phyloP scores from a whole-genome alignment of 352 stramenopile genomes.

The Phytophthora kernoviae region DNA sequence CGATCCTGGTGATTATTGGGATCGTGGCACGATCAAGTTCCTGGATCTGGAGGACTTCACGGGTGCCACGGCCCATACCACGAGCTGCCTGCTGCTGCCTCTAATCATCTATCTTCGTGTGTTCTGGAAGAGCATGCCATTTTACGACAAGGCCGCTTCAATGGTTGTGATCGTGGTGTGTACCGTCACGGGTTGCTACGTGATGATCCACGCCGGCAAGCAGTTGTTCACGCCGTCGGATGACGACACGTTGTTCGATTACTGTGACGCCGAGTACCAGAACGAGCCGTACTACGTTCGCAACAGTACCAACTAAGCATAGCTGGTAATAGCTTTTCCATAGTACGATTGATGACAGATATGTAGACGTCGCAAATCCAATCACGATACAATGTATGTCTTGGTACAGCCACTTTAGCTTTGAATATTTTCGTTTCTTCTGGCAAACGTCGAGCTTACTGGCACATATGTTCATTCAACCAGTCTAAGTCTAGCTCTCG shows the following conservation, averaged over 20 bases:
- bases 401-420: neutral
- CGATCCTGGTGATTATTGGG: slow-evolving; percentile 34
- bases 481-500: slow-evolving; percentile 9
- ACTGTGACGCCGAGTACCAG: slow-evolving; percentile 17
- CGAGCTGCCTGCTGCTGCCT: slow-evolving; percentile 41
- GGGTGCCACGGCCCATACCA: slow-evolving; percentile 40
- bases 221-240: slow-evolving; percentile 13
- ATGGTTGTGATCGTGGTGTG: slow-evolving; percentile 28
- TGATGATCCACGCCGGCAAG: slow-evolving; percentile 22
- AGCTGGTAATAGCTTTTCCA: neutral
- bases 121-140: slow-evolving; percentile 27
- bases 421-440: neutral
- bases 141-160: slow-evolving; percentile 31
- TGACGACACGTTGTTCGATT: slow-evolving; percentile 13
- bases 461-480: neutral
- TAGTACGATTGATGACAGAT: slow-evolving; percentile 4
- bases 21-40: slow-evolving; percentile 39
- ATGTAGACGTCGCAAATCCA: neutral
- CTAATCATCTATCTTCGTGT: slow-evolving; percentile 36
- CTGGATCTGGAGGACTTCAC: slow-evolving; percentile 38
- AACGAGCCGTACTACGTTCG: slow-evolving; percentile 17
- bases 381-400: neutral
- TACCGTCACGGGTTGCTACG: slow-evolving; percentile 23
- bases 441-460: no score
- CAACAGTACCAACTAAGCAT: slow-evolving; percentile 14